Evolutionary conservation across 169 alveolate species (phyloP).

Genomic region (Eimeria necatrix): DNA sequence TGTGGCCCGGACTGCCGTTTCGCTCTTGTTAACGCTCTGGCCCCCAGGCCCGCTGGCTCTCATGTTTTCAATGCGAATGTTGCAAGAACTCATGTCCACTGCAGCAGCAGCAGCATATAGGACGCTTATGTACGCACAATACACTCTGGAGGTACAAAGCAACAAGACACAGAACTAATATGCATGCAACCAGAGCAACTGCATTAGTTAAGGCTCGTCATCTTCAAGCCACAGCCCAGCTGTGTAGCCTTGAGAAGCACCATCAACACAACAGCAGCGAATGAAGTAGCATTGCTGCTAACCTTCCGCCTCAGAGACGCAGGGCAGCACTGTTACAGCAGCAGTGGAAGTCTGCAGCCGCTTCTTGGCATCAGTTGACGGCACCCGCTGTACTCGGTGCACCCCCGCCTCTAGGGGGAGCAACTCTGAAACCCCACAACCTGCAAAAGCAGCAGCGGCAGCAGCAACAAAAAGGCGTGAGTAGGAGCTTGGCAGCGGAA

Average conservation of each 20-base stretch:
- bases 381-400: conserved; percentile 95
- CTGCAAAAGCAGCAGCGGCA: conserved; percentile 76
- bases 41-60: conserved; percentile 98
- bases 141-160: not conserved
- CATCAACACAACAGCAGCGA: not conserved
- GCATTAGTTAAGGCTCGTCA: not conserved
- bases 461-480: not conserved
- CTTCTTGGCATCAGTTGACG: conserved; percentile 92
- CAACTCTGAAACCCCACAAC: conserved; percentile 86
- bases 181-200: not conserved
- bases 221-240: not conserved
- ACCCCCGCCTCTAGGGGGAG: conserved; percentile 87
- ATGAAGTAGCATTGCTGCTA: not conserved
- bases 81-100: conserved; percentile 82
- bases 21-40: conserved; percentile 96
- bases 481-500: not conserved
- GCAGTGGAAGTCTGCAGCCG: conserved; percentile 94
- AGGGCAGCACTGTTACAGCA: conserved; percentile 92
- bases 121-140: not conserved
- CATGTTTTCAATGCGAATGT: conserved; percentile 92
- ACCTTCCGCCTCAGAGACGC: conserved; percentile 35
- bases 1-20: conserved; percentile 95
- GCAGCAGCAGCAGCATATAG: not conserved
- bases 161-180: not conserved
- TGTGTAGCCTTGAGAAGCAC: not conserved